Evolutionary conservation across 202 grass and related monocot genomes (phyloP), one percentile per base, ranked within the genome.

Genomic region (Saccharum hybrid): DNA sequence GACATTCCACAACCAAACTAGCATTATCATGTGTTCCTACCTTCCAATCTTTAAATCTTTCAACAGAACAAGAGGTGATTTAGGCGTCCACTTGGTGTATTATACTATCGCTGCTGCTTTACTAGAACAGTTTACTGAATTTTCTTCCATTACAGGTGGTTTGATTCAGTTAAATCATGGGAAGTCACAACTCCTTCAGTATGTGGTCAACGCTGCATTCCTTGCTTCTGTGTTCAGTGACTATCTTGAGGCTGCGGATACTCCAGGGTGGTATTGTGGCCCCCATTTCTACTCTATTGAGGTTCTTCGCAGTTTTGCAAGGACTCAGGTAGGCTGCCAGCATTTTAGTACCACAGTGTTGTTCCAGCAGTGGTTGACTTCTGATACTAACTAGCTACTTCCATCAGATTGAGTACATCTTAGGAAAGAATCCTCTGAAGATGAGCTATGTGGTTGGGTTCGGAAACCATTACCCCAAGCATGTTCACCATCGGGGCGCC

Each of bases 11-110:
- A 98, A 98, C 74, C 96, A 98, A 77, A 96, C 96, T 11, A 86
- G 89, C 83, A 89, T 92, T 72, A 86, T 98, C 64, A 98, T 98
- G 96, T 98, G 96, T 77, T 98, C 96, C 14, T 98, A 98, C 45
- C 88, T 98, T 81, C 96, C 96, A 14, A 66, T 94, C 73, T 96
- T 98, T 59, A 96, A 64, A 54, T 93, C 91, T 76, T 98, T 94
- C 62, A 96, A 98, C 68, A 76, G 91, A 71, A 98, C 96, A 63
- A 93, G 90, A 96, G 93, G 93, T 98, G 28, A 21, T n/a, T 71
- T 71, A 10, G 16, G 15, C 15, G 63, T 72, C 66, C 68, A 46
- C 12, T 69, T 2, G 16, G 41, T 76, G 41, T 72, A 57, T 69
- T 39, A 23, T 23, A 48, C 11, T 37, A 39, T 69, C n/a, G 0